Conservation (phyloP, 2,329 filamentous ascomycete genomes). For the Cercospora brassicicola region DNA sequence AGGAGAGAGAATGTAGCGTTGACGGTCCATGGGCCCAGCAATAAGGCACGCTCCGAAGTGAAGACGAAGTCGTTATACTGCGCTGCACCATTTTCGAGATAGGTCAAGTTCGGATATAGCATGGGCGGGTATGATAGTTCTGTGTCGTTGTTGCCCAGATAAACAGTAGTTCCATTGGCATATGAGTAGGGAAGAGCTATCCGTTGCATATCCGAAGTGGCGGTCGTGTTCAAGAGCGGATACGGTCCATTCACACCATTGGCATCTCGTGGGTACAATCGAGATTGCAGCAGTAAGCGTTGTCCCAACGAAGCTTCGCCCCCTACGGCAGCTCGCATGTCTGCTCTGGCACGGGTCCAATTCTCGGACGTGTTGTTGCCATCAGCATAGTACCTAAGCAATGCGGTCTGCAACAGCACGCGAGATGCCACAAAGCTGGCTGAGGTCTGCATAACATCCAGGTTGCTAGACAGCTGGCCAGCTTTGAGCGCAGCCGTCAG, state of each 20-base stretch:
- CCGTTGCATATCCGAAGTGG: slow-evolving; percentile 45
- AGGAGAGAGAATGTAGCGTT: slow-evolving; percentile 73
- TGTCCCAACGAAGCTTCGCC: slow-evolving; percentile 49
- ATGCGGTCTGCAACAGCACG: slow-evolving; percentile 54
- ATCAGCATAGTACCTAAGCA: slow-evolving; percentile 53
- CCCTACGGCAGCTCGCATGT: slow-evolving; percentile 70
- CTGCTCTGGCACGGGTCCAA: slow-evolving; percentile 62
- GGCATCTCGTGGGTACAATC: slow-evolving; percentile 69
- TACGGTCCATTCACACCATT: slow-evolving; percentile 53
- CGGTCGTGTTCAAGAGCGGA: slow-evolving; percentile 66
- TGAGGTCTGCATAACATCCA: slow-evolving; percentile 75
- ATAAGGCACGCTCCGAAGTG: slow-evolving; percentile 54
- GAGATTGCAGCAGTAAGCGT: slow-evolving; percentile 64
- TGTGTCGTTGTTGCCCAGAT: slow-evolving; percentile 58
- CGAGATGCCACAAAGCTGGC: slow-evolving; percentile 70
- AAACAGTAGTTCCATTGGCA: slow-evolving; percentile 58
- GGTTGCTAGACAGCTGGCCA: slow-evolving; percentile 73
- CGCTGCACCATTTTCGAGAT: slow-evolving; percentile 38
- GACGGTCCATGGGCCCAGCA: slow-evolving; percentile 72
- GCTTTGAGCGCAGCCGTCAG: slow-evolving; percentile 86
- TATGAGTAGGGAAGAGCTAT: slow-evolving; percentile 64
- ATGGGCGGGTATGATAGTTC: slow-evolving; percentile 65
- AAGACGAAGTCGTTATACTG: slow-evolving; percentile 18
- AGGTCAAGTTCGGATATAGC: slow-evolving; percentile 79
- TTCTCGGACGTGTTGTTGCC: slow-evolving; percentile 59